Conservation (phyloP, 2,329 filamentous ascomycete genomes). For the Albophoma yamanashiensis region DNA sequence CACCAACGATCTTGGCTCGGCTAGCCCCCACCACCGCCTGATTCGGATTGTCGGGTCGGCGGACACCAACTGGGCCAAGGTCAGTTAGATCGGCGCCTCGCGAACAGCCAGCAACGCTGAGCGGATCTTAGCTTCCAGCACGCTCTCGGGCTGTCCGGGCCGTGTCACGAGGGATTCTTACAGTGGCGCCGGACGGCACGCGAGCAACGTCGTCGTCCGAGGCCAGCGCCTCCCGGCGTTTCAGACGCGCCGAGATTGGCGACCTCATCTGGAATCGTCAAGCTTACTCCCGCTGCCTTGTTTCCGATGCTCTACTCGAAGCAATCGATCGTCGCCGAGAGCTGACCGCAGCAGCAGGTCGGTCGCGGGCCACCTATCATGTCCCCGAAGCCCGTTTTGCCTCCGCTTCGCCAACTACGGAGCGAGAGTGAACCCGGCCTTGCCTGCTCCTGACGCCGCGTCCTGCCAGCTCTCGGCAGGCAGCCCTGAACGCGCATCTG, state of each 20-base stretch:
- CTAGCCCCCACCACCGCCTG: background rate
- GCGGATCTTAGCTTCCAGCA: background rate
- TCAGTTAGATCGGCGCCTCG: background rate
- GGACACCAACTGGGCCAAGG: background rate
- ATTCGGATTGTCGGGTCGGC: background rate
- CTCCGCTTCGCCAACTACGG: background rate
- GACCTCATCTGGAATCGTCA: background rate
- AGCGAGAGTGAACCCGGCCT: background rate
- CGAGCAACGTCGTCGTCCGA: background rate
- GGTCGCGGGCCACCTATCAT: background rate
- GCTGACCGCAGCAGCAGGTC: background rate
- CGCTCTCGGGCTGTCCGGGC: background rate
- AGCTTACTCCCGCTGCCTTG: background rate
- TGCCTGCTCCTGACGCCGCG: background rate
- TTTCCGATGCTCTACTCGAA: background rate
- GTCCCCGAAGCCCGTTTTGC: background rate
- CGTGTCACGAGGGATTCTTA: background rate
- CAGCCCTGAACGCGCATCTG: background rate
- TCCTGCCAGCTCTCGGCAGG: background rate
- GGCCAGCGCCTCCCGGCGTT: background rate
- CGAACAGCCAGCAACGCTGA: background rate
- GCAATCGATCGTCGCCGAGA: background rate
- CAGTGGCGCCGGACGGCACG: background rate
- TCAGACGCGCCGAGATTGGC: background rate
- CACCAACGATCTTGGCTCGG: background rate